phyloP scores from a whole-genome alignment of 2,329 filamentous ascomycete species.

The Dichotomopilus funicola region DNA sequence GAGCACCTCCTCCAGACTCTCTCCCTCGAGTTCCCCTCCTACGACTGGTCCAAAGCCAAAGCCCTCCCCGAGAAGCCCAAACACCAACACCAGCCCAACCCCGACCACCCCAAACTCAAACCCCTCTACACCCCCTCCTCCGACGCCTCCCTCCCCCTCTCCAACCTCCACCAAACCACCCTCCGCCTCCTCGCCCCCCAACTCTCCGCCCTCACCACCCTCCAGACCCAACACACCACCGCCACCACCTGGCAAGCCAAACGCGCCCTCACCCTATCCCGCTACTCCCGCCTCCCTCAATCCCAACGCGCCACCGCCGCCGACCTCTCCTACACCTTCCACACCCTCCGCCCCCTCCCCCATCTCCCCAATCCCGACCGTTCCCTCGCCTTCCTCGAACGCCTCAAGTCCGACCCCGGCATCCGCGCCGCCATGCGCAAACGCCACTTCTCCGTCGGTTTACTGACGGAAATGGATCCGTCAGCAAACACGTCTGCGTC shows the following conservation, averaged over 20 bases:
- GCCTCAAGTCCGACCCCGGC: constrained; percentile 74
- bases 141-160: constrained; percentile 22
- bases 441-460: constrained; percentile 75
- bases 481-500: constrained; percentile 65
- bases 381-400: constrained; percentile 64
- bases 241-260: constrained; percentile 13
- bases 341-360: constrained; percentile 64
- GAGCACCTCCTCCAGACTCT: constrained; percentile 13
- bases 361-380: constrained; percentile 72
- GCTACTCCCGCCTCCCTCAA: constrained; percentile 24
- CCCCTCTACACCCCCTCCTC: constrained; percentile 25
- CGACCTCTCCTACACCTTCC: constrained; percentile 73
- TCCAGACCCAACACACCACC: constrained; percentile 18
- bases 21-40: constrained; percentile 15
- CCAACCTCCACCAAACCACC: constrained; percentile 22
- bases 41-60: constrained; percentile 23
- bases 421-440: constrained; percentile 77
- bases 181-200: constrained; percentile 29
- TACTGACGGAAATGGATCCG: constrained; percentile 96
- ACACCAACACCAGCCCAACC: too few relatives aligned
- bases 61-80: constrained; percentile 20
- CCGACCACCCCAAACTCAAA: constrained; percentile 12
- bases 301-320: constrained; percentile 28
- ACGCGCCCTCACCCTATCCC: constrained; percentile 11
- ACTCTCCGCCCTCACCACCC: constrained; percentile 18